Conservation (phyloP, 2,329 filamentous ascomycete species). For the Teratosphaeria destructans region DNA sequence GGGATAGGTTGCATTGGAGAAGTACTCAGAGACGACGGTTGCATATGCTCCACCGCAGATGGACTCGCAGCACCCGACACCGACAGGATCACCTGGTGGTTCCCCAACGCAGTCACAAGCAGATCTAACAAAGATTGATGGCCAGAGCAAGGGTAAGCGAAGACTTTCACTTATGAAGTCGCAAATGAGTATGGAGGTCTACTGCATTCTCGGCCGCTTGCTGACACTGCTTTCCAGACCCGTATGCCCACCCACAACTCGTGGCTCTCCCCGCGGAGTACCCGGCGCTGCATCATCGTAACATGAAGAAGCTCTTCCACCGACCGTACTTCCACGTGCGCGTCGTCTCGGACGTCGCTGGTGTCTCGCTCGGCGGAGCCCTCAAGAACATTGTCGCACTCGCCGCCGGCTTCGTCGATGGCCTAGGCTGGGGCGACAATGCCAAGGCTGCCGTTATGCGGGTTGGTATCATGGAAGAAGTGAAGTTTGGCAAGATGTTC, state of each 20-base stretch:
- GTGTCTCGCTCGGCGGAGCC: conserved; percentile 86
- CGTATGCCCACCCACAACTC: conserved; percentile 30
- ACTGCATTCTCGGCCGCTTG: conserved; percentile 1
- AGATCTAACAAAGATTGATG: conserved; percentile 12
- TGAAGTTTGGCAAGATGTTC: conserved; percentile 89
- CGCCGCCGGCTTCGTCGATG: conserved; percentile 89
- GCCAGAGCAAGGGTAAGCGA: conserved; percentile 6
- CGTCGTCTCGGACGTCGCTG: conserved; percentile 89
- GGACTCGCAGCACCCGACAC: conserved; percentile 69
- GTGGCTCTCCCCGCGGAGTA: conserved; percentile 71
- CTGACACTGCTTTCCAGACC: conserved; percentile 23
- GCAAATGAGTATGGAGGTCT: not conserved
- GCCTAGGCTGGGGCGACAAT: conserved; percentile 94
- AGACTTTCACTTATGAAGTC: not conserved
- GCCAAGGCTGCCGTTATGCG: conserved; percentile 98
- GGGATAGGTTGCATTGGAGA: conserved; percentile 65
- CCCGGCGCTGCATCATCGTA: conserved; percentile 73
- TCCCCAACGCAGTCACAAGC: conserved; percentile 29
- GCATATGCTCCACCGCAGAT: conserved; percentile 87
- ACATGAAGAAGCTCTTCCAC: conserved; percentile 81
- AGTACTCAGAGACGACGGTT: conserved; percentile 94
- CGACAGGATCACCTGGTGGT: conserved; percentile 38
- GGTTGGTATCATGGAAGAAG: conserved; percentile 90
- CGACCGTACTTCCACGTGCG: conserved; percentile 95
- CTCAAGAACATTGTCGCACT: conserved; percentile 96